Conservation (phyloP, 164 flowering plant species). For the Annona cherimola region DNA sequence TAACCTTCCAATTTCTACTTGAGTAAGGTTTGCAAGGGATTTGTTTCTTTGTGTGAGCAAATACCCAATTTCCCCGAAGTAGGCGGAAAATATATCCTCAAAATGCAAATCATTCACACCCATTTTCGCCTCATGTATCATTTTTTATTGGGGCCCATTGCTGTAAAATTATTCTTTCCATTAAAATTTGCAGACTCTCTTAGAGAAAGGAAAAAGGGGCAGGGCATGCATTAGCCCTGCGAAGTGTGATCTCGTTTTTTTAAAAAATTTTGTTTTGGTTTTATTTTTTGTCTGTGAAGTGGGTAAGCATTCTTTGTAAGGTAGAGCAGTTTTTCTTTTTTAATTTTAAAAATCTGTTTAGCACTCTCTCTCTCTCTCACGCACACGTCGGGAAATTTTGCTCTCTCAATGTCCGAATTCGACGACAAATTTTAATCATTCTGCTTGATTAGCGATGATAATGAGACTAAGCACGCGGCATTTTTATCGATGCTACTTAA, state of each 20-base stretch:
- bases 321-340: no score
- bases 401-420: no score
- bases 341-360: no score
- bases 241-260: slow-evolving; percentile 4
- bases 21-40: slow-evolving; percentile 37
- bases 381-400: no score
- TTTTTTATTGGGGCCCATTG: slow-evolving; percentile 13
- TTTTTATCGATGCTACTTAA: no score
- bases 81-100: background rate
- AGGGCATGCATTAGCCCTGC: slow-evolving; percentile 15
- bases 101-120: slow-evolving; percentile 30
- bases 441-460: no score
- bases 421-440: no score
- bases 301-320: slow-evolving; percentile 34
- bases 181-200: slow-evolving; percentile 27
- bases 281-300: slow-evolving; percentile 9
- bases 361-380: no score
- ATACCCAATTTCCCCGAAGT: background rate
- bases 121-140: slow-evolving; percentile 3
- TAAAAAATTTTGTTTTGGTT: background rate
- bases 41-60: background rate
- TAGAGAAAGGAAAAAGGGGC: slow-evolving; percentile 24
- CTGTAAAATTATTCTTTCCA: slow-evolving; percentile 30
- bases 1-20: slow-evolving; percentile 77
- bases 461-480: no score